Evolutionary conservation across 2,329 filamentous ascomycete species (phyloP), one percentile per base, ranked within the genome.

Genomic region (Bipolaris sorokiniana): DNA sequence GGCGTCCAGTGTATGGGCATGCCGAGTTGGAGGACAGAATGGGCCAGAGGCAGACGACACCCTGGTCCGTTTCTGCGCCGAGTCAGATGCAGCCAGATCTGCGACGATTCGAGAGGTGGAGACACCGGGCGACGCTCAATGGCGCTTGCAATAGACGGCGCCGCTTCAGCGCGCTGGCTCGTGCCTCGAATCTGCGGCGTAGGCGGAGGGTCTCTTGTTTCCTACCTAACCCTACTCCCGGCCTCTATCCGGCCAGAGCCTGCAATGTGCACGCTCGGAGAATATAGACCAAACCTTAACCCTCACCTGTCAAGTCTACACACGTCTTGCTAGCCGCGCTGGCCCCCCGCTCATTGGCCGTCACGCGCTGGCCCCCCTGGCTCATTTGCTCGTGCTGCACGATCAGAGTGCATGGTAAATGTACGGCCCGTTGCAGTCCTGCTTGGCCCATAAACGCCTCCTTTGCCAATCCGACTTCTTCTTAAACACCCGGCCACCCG

Each of bases 371-470:
- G 36, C 64, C 64, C 63, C 36, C 66, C 67, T 69, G 70, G 61
- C 60, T 53, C 58, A 48, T 33, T 63, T 56, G 56, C 65, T 67
- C 55, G 60, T 58, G 54, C 54, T 68, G 68, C 66, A 70, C 67
- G 70, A 71, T 68, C 62, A 65, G 66, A 67, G 62, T 66, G 67
- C 67, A 69, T 71, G 69, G 60, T 65, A 67, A 58, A 70, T 67
- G 67, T 65, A 75, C 74, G 73, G 74, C 72, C 74, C 74, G 74
- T 75, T 76, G 74, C 73, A 76, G 72, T 70, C 64, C 65, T 72
- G 63, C 67, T 66, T 66, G 67, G 70, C 15, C 65, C 72, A 61
- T 68, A 62, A 72, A 69, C 71, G 71, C 70, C 68, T 70, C 65
- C 67, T 61, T 66, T 48, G 61, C 59, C 54, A 57, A 55, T 60